A percentile compares a stretch with the other conserved stretches of the same genome.
These are phyloP conservation scores for Elsinoe australis DNA, from an alignment of 2,329 filamentous ascomycete genomes.

Conservation along the genomic window DNA sequence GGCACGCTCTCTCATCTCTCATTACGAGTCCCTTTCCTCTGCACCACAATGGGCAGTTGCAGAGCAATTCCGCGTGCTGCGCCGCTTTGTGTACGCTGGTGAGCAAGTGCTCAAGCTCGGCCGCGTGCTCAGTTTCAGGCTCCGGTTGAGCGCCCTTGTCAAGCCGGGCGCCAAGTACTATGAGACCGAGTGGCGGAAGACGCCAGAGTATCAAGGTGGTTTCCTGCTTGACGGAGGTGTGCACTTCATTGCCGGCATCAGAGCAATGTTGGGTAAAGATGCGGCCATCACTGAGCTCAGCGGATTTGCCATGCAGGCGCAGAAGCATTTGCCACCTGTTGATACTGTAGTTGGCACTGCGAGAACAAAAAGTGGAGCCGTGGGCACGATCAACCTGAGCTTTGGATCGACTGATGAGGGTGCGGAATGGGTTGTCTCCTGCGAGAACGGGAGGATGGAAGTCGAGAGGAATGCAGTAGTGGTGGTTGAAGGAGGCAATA, in stretches of 20 bases:
- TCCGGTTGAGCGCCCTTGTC: conserved; percentile 41
- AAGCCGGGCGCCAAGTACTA: conserved; percentile 48
- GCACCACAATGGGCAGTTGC: conserved; percentile 52
- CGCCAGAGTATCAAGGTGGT: conserved; percentile 63
- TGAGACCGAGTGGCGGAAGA: conserved; percentile 57
- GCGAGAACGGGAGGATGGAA: conserved; percentile 50
- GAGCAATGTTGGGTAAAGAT: conserved; percentile 50
- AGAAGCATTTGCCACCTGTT: conserved; percentile 53
- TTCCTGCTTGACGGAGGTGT: conserved; percentile 71
- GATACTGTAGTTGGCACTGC: conserved; percentile 59
- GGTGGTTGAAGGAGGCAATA: conserved; percentile 25
- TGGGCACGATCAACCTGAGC: conserved; percentile 51
- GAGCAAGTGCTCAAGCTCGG: conserved; percentile 47
- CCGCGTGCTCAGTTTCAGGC: conserved; percentile 48
- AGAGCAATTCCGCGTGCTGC: conserved; percentile 64
- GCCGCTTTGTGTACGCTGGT: conserved; percentile 47
- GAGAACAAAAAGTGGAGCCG: conserved; percentile 46
- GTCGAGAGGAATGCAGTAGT: conserved; percentile 41
- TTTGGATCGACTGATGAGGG: conserved; percentile 50
- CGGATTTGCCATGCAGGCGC: conserved; percentile 50
- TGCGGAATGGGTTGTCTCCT: conserved; percentile 51
- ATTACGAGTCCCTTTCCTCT: conserved; percentile 21
- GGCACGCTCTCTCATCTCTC: conserved; percentile 42
- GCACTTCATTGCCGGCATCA: conserved; percentile 58
- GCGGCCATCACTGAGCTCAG: conserved; percentile 41